Evolutionary conservation across 2,329 filamentous ascomycete genomes (phyloP).

Genomic region (Monosporascus sp.): DNA sequence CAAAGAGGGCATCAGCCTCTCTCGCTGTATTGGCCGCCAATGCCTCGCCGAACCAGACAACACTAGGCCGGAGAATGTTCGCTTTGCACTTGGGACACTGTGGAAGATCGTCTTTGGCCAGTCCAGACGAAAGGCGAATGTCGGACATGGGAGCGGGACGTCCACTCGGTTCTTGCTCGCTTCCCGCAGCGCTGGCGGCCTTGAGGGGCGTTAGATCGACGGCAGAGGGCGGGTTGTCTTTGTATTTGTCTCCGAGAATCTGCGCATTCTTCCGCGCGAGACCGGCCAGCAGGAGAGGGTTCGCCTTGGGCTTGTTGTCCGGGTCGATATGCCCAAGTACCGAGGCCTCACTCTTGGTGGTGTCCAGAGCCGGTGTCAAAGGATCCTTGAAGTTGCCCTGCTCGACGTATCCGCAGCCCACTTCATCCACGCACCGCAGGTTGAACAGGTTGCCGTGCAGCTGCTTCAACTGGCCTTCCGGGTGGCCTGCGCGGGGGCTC

Average conservation of each 20-base stretch:
- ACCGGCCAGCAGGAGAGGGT: conserved; percentile 13
- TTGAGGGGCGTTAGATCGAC: conserved; percentile 9
- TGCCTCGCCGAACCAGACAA: conserved; percentile 65
- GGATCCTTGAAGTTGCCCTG: conserved; percentile 57
- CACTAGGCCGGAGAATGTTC: conserved; percentile 57
- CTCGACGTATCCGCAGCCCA: conserved; percentile 52
- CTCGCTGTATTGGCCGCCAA: conserved; percentile 47
- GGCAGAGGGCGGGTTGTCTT: conserved; percentile 3
- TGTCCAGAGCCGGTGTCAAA: conserved; percentile 56
- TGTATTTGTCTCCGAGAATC: conserved; percentile 50
- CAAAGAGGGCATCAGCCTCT: conserved; percentile 49
- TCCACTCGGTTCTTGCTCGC: background rate
- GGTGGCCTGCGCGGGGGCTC: conserved; percentile 53
- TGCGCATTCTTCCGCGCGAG: conserved; percentile 39
- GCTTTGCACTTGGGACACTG: conserved; percentile 51
- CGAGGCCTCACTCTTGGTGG: conserved; percentile 39
- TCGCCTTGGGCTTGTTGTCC: conserved; percentile 4
- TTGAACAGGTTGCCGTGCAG: conserved; percentile 62
- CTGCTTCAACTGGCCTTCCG: conserved; percentile 50
- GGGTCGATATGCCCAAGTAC: conserved; percentile 1
- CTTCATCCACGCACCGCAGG: conserved; percentile 53
- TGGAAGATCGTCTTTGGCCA: conserved; percentile 43
- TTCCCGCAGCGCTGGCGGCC: background rate
- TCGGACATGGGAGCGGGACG: background rate
- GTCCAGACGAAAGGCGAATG: background rate